Evolutionary conservation across 1,284 basidiomycete genomes (phyloP).

Genomic region (Inonotus obliquus): DNA sequence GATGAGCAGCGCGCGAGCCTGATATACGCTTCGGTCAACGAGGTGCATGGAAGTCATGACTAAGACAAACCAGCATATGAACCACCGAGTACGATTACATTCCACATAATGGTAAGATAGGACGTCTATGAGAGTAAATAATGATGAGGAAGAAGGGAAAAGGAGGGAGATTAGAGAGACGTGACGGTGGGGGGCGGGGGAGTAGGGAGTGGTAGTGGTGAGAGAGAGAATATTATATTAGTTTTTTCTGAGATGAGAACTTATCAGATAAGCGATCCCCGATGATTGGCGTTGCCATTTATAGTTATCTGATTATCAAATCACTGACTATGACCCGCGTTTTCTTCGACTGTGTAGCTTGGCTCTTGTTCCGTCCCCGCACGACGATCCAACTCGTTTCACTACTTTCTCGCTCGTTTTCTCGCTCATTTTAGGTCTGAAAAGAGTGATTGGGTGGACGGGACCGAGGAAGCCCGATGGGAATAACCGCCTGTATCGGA

Average conservation of each 20-base stretch:
- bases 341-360: not conserved
- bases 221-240: not conserved
- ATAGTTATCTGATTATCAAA: not conserved
- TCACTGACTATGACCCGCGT: not conserved
- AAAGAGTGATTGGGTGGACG: not conserved
- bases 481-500: not conserved
- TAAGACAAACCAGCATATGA: constrained; percentile 48
- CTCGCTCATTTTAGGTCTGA: not conserved
- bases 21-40: constrained; percentile 1
- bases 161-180: constrained; percentile 3
- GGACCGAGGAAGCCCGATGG: not conserved
- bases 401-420: not conserved
- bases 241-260: not conserved
- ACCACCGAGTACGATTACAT: constrained; percentile 54
- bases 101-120: constrained; percentile 29
- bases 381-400: not conserved
- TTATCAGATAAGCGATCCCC: constrained; percentile 5
- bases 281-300: not conserved
- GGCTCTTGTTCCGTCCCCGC: not conserved
- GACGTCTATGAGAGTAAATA: not conserved
- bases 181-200: too few species aligned
- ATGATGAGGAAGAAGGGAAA: not conserved
- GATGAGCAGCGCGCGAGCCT: constrained; percentile 48
- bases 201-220: not conserved
- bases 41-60: not conserved